Base-by-base conservation (phyloP, 805 yeast species). In the Starmera quercuum region DNA sequence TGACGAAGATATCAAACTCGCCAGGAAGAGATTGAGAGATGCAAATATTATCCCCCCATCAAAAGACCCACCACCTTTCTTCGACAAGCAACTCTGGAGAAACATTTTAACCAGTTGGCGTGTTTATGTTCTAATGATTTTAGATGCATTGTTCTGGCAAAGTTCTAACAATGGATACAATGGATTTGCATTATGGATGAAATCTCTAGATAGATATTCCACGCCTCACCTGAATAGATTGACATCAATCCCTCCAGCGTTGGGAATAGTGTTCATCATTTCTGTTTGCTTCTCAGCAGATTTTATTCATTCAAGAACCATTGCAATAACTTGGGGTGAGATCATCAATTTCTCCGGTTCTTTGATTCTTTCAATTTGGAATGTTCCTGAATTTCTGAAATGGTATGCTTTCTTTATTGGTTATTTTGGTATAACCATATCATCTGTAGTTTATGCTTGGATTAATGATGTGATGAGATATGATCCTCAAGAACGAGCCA, bases 401-500 rank as follows among this genome's bases (percentile, higher is more conserved):
- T 70, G 77, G 76, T 67, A 66, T 54, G 76, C 68, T 2, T 73
- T 36, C 29, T 16, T 26, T 31, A n/a, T 30, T 15, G 31, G 32
- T 4, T 39, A 30, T 26, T 32, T 36, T 15, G 33, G 34, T 4
- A 69, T 75, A 71, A 75, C 80, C 11, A 68, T 68, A 66, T 75
- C 79, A 1, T 74, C 79, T 0, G 75, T 71, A 2, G 51, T 73
- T 12, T 75, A 73, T 47, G 64, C 74, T 12, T 75, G 78, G 77
- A 66, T 68, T 37, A 71, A 71, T 41, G 80, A 74, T 51, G 70
- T 73, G 23, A 68, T 75, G 39, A 61, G 81, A 30, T 63, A 67
- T 33, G 76, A 74, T 41, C 64, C 71, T 6, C 67, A 72, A 40
- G 66, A 66, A 35, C 58, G 80, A 42, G 66, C 78, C 4, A 66